Evolutionary conservation across 1,284 basidiomycete species (phyloP), one percentile per base, ranked within the genome.

Genomic region (Grifola frondosa): DNA sequence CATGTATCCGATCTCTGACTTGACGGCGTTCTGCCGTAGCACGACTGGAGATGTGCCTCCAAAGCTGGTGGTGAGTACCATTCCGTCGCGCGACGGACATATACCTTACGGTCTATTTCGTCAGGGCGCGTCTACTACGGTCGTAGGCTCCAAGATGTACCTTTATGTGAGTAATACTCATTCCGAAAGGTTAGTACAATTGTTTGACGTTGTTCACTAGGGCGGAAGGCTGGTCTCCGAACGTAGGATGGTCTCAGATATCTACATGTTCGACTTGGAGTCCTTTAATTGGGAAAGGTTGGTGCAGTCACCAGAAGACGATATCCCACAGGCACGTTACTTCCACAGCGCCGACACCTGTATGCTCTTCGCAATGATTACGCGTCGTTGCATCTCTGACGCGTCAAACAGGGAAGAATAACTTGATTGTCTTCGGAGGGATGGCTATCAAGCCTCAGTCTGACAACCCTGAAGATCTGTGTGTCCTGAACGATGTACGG

Each of bases 331-430:
- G 38, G 78, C 89, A 25, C 79, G 91, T 33, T 97, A 96, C 64
- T 96, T 96, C 59, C 92, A 96, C 64, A 91, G 89, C 48, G 83
- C 91, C 20, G 93, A 97, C 65, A 71, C 84, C 37, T 96, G 91
- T 87, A 65, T 63, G 81, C 78, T n/a, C 23, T 15, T 21, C 33
- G 24, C 32, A 20, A 11, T 10, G 24, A 30, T 11, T 23, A 15
- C 19, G 10, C 26, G 38, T 22, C n/a, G n/a, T 6, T 12, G 35
- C 13, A 40, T 39, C 25, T 7, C 40, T 53, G 39, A 63, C 38
- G 54, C 45, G 24, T 34, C 45, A 9, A 45, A 36, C 56, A 91
- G 89, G 89, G 90, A 81, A 88, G 58, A 84, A 88, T 63, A 84
- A 90, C 59, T 74, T 97, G 38, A 83, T 97, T 45, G 75, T 95